Percentiles rank a stretch among this genome's conserved stretches.
Evolutionary conservation across 306 rosid genomes (phyloP).

Genomic region (Cyamopsis tetragonoloba): DNA sequence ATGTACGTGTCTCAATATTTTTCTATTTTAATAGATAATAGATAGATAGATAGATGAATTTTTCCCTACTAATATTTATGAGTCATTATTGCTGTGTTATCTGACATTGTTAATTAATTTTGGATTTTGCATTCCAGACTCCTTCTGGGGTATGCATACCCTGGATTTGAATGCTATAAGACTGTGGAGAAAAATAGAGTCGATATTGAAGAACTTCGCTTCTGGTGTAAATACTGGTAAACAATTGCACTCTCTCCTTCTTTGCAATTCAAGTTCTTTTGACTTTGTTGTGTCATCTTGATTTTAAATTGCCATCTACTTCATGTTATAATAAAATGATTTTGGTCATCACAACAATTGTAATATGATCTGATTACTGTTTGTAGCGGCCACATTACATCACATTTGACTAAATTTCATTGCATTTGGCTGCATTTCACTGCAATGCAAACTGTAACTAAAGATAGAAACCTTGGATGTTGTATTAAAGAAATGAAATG

Average conservation of each 20-base stretch:
- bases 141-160: slow-evolving; percentile 84
- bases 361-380: too few species aligned
- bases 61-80: not conserved
- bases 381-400: too few species aligned
- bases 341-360: too few species aligned
- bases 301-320: too few species aligned
- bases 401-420: too few species aligned
- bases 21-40: not conserved
- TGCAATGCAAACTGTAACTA: too few species aligned
- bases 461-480: too few species aligned
- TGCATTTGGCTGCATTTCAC: too few species aligned
- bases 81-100: not conserved
- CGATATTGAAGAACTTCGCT: slow-evolving; percentile 67
- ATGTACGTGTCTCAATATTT: slow-evolving; percentile 49
- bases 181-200: slow-evolving; percentile 65
- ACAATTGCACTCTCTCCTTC: not conserved
- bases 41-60: not conserved
- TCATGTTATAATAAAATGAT: too few species aligned
- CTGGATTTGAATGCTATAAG: slow-evolving; percentile 85
- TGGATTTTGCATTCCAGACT: slow-evolving; percentile 47
- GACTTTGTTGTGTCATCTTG: not conserved
- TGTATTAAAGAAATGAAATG: too few species aligned
- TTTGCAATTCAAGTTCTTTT: not conserved
- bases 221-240: slow-evolving; percentile 97
- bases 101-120: not conserved